A percentile compares a stretch with the other conserved stretches of the same genome.
phyloP scores from a whole-genome alignment of 2,329 filamentous ascomycete genomes.

The Escovopsis sp. region DNA sequence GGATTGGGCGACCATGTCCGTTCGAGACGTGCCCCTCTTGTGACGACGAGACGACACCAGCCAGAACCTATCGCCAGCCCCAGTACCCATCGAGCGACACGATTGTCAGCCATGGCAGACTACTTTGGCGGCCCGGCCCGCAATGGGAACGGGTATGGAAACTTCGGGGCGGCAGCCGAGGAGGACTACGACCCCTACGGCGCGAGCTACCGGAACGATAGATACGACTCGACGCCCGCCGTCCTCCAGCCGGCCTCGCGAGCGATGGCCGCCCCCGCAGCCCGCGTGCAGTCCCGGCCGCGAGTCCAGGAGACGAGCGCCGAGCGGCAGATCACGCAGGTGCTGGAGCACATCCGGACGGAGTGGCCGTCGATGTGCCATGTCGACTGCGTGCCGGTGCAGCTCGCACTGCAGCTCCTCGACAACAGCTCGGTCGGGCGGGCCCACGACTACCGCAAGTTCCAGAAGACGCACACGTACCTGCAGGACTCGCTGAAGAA shows the following conservation, averaged over 20 bases:
- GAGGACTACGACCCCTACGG: slow-evolving; percentile 28
- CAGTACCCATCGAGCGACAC: not conserved
- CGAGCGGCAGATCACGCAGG: slow-evolving; percentile 41
- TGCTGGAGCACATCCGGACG: slow-evolving; percentile 68
- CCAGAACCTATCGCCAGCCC: not conserved
- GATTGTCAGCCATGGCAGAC: slow-evolving; percentile 30
- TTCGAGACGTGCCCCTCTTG: slow-evolving; percentile 4
- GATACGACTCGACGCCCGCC: slow-evolving; percentile 21
- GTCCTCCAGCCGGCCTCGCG: slow-evolving; percentile 14
- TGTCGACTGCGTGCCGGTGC: slow-evolving; percentile 79
- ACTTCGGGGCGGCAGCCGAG: slow-evolving; percentile 19
- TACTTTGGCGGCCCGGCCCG: slow-evolving; percentile 30
- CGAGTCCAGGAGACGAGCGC: slow-evolving; percentile 30
- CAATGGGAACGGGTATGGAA: slow-evolving; percentile 28
- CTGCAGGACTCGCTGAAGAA: slow-evolving; percentile 86
- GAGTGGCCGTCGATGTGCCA: slow-evolving; percentile 90
- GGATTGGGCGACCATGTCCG: slow-evolving; percentile 8
- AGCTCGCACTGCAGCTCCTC: slow-evolving; percentile 86
- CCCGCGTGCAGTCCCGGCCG: slow-evolving; percentile 21
- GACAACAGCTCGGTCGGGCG: slow-evolving; percentile 87
- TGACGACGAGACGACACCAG: slow-evolving; percentile 5
- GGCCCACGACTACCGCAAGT: slow-evolving; percentile 74
- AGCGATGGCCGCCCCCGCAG: slow-evolving; percentile 12
- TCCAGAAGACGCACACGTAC: slow-evolving; percentile 68
- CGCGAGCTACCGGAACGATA: slow-evolving; percentile 28